Evolutionary conservation across 75 land plant species (phyloP), one percentile per base, ranked within the genome.

Genomic region (Pinus albicaulis): DNA sequence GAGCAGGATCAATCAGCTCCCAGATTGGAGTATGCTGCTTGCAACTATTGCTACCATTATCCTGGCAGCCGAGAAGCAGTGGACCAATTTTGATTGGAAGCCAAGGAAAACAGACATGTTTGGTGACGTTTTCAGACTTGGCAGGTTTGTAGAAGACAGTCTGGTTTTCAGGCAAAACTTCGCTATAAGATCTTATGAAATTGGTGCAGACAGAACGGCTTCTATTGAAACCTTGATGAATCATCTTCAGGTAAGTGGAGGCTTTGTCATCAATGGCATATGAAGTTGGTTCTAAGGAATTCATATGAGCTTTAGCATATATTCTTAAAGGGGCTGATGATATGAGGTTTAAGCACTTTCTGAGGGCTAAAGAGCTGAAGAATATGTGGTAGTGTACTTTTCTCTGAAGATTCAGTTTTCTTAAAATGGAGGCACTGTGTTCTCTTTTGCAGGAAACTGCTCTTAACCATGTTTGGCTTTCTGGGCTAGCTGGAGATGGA

Each of bases 11-110:
- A 91, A 91, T 71, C 85, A 82, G 70, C 74, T 89, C 56, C 93
- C 93, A 69, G 93, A 91, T 57, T 91, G 93, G 93, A 91, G 91
- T 78, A 78, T 91, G 82, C 89, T 91, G 55, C 91, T 91, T 72
- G 91, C 91, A 71, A 91, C 93, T n/a, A 89, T 91, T 63, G 89
- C 93, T 12, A 87, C 93, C 0, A 80, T 91, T 31, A 89, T 91
- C 60, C 61, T 91, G 80, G 91, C 93, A 62, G 91, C 93, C n/a
- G 93, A 91, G 76, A 91, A 91, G 81, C 93, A 89, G 77, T 89
- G 89, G 91, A 87, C 88, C 79, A 68, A 75, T 62, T 75, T 75
- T 38, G 76, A 75, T 38, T 75, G 76, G 78, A 57, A 74, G 56
- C 79, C 76, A 22, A 73, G 36, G 57, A 77, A 26, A n/a, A 60